phyloP scores from a whole-genome alignment of 2,329 filamentous ascomycete genomes.

The Xylaria hypoxylon region DNA sequence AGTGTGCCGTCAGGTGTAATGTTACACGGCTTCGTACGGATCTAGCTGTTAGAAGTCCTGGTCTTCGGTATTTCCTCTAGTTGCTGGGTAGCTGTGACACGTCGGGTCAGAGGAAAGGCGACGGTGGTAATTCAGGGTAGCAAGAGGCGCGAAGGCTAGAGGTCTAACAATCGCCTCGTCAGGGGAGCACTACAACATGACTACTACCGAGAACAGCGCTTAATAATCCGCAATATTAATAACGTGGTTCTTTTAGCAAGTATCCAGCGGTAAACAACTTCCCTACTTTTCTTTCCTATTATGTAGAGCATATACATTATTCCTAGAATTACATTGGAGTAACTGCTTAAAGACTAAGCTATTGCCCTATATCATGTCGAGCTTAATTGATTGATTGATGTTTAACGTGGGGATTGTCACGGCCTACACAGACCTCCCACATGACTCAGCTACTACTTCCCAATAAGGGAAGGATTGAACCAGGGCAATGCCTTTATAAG shows the following conservation, averaged over 20 bases:
- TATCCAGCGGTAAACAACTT: neutral
- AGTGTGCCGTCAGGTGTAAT: neutral
- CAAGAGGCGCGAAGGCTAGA: neutral
- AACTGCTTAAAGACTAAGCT: neutral
- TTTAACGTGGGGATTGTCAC: too few relatives aligned
- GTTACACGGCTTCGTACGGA: neutral
- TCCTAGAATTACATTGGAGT: neutral
- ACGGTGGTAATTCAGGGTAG: neutral
- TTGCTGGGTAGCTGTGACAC: neutral
- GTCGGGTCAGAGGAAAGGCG: too few relatives aligned
- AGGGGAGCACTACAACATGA: neutral
- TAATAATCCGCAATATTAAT: neutral
- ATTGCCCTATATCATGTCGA: neutral
- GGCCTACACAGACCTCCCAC: slow-evolving; percentile 1
- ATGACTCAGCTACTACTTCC: slow-evolving; percentile 10
- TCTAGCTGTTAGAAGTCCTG: neutral
- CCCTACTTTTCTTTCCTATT: neutral
- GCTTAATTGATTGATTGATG: too few relatives aligned
- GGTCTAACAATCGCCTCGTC: neutral
- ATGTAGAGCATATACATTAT: neutral
- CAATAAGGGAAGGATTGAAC: slow-evolving; percentile 2
- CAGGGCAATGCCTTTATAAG: neutral
- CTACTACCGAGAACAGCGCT: neutral
- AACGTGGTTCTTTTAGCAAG: neutral
- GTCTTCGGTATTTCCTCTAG: neutral